These are phyloP conservation scores for Fusarium transvaalense DNA, from an alignment of 2,329 filamentous ascomycete genomes.

Conservation along the genomic window DNA sequence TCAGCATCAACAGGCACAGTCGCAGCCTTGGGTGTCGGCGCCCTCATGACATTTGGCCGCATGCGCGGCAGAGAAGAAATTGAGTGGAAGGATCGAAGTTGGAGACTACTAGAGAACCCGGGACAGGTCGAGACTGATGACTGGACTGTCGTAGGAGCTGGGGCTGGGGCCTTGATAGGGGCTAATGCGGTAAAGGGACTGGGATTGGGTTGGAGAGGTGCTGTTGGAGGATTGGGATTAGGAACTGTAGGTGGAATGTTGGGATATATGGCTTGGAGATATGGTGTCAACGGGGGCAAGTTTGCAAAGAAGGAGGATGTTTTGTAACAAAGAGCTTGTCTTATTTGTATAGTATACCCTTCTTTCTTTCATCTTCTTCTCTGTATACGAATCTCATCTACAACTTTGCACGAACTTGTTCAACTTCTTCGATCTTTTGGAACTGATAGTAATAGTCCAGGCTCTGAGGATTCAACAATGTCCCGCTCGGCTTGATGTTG, in stretches of 20 bases:
- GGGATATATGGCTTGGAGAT: conserved; percentile 63
- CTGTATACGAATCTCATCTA: conserved; percentile 33
- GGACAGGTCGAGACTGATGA: conserved; percentile 70
- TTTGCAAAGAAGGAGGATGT: conserved; percentile 49
- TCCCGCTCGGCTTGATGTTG: conserved; percentile 79
- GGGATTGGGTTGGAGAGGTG: conserved; percentile 55
- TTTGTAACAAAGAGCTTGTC: neutral
- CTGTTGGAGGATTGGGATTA: conserved; percentile 59
- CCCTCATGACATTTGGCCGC: conserved; percentile 58
- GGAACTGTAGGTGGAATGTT: conserved; percentile 64
- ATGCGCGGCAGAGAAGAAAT: conserved; percentile 70
- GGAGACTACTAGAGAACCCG: conserved; percentile 69
- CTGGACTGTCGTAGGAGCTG: conserved; percentile 63
- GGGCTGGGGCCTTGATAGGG: conserved; percentile 52
- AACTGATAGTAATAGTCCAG: conserved; percentile 85
- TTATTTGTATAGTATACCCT: neutral
- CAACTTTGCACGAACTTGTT: conserved; percentile 49
- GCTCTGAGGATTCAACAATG: conserved; percentile 80
- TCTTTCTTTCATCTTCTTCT: neutral
- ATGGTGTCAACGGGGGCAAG: conserved; percentile 61
- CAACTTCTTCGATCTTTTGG: conserved; percentile 54
- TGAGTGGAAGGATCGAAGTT: conserved; percentile 74
- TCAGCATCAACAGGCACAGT: conserved; percentile 61
- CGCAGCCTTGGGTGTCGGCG: conserved; percentile 59
- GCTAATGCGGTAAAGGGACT: conserved; percentile 47